Evolutionary conservation across 1,139 yeast species (phyloP), one percentile per base, ranked within the genome.

Genomic region (Hansenula lynferdii): DNA sequence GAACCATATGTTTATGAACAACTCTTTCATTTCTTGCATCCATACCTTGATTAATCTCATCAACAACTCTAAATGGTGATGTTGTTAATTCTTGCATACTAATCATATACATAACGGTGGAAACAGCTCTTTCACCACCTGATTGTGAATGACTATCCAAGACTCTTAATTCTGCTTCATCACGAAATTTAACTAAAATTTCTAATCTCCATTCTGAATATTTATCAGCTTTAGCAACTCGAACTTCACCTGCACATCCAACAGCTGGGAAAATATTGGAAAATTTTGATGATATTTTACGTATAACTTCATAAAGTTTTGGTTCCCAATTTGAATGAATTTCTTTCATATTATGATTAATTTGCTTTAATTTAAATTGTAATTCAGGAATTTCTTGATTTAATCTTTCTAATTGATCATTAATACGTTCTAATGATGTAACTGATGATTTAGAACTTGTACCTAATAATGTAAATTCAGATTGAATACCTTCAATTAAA

Each of bases 1-100:
- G 80, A 4, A 92, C 97, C 72, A 94, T 81, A 48, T 86, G 77
- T 47, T 78, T 75, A 56, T 92, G 97, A 3, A 95, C 94, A 64
- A 78, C 72, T 47, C 94, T 77, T 61, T 94, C 98, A 56, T 92
- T 92, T 44, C 77, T 76, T 8, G 95, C 87, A 62, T 94, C 99
- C 97, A 94, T 90, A 48, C 98, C 99, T 64, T 94, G 99, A 60
- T 94, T 94, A 48, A 94, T 94, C 65, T 94, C 99, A 61, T 94
- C 99, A 7, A 94, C 97, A 3, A 92, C 92, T 53, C 97, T 70
- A 56, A 94, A 87, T 9, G 98, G 98, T 0, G 97, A 89, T 30
- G 75, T 75, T 0, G 97, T 82, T 42, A 86, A 69, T n/a, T 90
- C 92, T 63, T 94, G 99, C 44, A 94, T 65, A 1, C 97, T 83